Base-by-base conservation (phyloP, 2,329 filamentous ascomycete genomes). In the Blastomyces gilchristii region DNA sequence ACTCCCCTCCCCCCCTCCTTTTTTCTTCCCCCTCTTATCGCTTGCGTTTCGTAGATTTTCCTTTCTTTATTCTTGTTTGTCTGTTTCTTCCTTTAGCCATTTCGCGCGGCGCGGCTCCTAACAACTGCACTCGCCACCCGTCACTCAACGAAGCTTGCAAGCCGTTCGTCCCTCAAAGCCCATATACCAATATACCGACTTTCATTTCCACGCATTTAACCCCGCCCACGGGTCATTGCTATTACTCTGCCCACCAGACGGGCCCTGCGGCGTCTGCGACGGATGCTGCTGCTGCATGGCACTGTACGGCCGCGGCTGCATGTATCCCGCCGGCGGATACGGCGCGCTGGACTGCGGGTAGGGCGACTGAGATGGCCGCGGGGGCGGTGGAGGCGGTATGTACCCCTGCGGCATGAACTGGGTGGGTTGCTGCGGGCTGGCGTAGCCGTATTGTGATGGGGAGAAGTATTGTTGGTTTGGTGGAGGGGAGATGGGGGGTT, bases 161-260 rank as follows among this genome's bases (percentile, higher is more conserved):
- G 22, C 49, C 11, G 22, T 28, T 7, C 4, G 28, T 31, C 4
- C 4, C 28, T 31, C 28, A 31, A 31, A 31, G n/a, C n/a, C n/a
- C n/a, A 22, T 22, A 31, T 31, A 31, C n/a, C n/a, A 22, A 25
- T 28, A 14, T 12, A 28, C 22, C n/a, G 3, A 12, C 25, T 50
- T 28, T 72, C 66, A 88, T 73, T 87, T 88, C 87, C 87, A 89
- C 56, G 82, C 83, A 76, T 82, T 87, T 68, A 90, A 73, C 4
- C 87, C 87, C 18, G 86, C 86, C 86, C 86, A 90, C 8, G 87
- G 87, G 78, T 90, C 86, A 65, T 70, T 69, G 14, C 71, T 65
- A 53, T 69, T 70, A 54, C 18, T 41, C 72, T 68, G 59, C 73
- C 72, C 59, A 71, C 25, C 28, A n/a, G 58, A 56, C 34, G 62